Evolutionary conservation across 2,329 filamentous ascomycete genomes (phyloP).

Genomic region (Nothophoma quercina): DNA sequence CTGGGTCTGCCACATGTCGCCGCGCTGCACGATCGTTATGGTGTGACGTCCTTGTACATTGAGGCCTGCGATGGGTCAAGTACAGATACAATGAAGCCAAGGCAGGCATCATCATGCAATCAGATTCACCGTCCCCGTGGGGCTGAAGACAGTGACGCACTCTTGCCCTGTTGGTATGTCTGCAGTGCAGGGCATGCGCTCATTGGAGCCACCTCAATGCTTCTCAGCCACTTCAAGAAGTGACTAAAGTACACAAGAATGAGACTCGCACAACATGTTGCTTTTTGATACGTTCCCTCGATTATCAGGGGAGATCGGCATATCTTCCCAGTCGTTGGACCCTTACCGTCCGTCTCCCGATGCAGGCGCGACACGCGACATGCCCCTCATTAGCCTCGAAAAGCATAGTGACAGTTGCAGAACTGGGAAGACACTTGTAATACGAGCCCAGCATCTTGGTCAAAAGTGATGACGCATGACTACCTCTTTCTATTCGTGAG

Average conservation of each 20-base stretch:
- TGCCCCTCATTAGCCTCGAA: constrained; percentile 20
- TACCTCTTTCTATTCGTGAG: constrained; percentile 25
- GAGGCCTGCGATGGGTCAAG: neutral
- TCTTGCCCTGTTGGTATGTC: neutral
- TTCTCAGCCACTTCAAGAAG: neutral
- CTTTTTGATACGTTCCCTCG: constrained; percentile 26
- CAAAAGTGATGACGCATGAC: constrained; percentile 13
- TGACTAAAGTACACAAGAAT: neutral
- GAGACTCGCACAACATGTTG: constrained; percentile 8
- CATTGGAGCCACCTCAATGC: neutral
- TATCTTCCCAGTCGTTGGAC: constrained; percentile 20
- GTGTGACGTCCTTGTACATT: constrained; percentile 28
- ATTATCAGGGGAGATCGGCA: constrained; percentile 29
- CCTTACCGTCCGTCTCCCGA: constrained; percentile 36
- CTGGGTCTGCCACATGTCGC: constrained; percentile 37
- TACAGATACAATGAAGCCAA: constrained; percentile 21
- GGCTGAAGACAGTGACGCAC: constrained; percentile 12
- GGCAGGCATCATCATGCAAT: constrained; percentile 20
- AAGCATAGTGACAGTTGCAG: constrained; percentile 17
- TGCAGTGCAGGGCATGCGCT: neutral
- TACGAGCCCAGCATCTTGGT: neutral
- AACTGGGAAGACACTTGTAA: constrained; percentile 23
- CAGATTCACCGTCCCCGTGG: constrained; percentile 1
- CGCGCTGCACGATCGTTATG: constrained; percentile 34
- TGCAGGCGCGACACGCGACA: constrained; percentile 36